Evolutionary conservation across 176 grass and related monocot species (phyloP), one percentile per base, ranked within the genome.

Genomic region (Stipa capillata): DNA sequence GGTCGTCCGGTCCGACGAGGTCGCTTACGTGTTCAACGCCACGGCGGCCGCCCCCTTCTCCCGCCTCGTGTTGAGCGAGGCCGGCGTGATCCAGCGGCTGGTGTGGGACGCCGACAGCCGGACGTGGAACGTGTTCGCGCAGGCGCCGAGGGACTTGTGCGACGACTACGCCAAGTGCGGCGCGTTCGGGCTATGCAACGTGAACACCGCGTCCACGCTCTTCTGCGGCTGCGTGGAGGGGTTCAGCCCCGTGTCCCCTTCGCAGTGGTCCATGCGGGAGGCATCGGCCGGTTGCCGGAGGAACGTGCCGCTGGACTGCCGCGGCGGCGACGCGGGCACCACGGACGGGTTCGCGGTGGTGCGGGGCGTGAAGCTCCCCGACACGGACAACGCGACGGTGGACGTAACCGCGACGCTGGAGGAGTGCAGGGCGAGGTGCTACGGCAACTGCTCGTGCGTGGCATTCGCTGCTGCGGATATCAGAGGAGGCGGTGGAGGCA

Each of bases 311-410:
- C 58, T 95, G 37, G 47, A 82, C 8, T 91, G 92, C 50, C 13
- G 58, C 41, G 70, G 69, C 42, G 71, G 55, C 5, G 65, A 73
- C 21, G 64, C 35, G 15, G 50, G 44, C 53, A 83, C 79, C 70
- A 57, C 88, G 24, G 79, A 87, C 35, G 55, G 73, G 4, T 89
- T 85, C 56, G 16, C 7, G 20, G 29, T 16, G 77, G 77, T 87
- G 47, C 10, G 6, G 3, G 81, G 89, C 16, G 86, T 89, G 65
- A 95, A 95, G 84, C 82, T 95, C 27, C 92, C 89, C 0, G 87
- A 87, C 64, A 82, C 79, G 2, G 55, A 89, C 36, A 77, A 82
- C 64, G 27, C 65, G 0, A 45, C 53, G 15, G 62, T 71, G 43
- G 89, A 91, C 79, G 31, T 34, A 8, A 2, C 16, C 52, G 36